Evolutionary conservation across 2,329 filamentous ascomycete species (phyloP).

Genomic region (Parascedosporium putredinis): DNA sequence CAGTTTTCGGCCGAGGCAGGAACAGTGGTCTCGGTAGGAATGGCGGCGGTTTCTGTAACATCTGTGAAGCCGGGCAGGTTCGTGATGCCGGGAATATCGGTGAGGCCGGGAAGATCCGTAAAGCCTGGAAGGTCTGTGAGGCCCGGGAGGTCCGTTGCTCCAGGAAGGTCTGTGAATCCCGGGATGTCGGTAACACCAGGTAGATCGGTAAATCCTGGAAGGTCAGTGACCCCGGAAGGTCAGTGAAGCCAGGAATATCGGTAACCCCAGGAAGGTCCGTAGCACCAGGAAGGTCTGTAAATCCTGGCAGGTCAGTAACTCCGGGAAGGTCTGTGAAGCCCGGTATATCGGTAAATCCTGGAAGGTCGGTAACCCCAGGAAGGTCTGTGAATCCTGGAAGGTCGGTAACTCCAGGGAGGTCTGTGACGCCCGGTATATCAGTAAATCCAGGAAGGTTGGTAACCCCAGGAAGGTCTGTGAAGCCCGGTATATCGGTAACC

Average conservation of each 20-base stretch:
- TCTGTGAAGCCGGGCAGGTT: neutral
- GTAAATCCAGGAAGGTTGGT: neutral
- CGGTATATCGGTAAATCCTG: neutral
- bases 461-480: neutral
- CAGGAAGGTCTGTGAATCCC: neutral
- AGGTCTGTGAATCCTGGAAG: neutral
- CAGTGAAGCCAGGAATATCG: neutral
- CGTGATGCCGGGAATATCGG: neutral
- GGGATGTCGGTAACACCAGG: neutral
- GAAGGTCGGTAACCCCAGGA: neutral
- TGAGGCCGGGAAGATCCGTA: neutral
- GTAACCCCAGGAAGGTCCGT: neutral
- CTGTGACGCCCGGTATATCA: neutral
- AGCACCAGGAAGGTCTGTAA: neutral
- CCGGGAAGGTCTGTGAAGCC: neutral
- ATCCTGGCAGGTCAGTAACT: neutral
- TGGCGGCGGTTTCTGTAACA: neutral
- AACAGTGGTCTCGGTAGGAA: no score
- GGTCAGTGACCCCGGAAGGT: neutral
- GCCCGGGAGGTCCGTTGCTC: neutral
- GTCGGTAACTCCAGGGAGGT: neutral
- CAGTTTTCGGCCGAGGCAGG: neutral
- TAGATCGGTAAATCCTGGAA: neutral
- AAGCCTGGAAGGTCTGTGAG: neutral
- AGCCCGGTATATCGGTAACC: neutral